Evolutionary conservation across 2,329 filamentous ascomycete genomes (phyloP).

Genomic region (Aspergillus uvarum): DNA sequence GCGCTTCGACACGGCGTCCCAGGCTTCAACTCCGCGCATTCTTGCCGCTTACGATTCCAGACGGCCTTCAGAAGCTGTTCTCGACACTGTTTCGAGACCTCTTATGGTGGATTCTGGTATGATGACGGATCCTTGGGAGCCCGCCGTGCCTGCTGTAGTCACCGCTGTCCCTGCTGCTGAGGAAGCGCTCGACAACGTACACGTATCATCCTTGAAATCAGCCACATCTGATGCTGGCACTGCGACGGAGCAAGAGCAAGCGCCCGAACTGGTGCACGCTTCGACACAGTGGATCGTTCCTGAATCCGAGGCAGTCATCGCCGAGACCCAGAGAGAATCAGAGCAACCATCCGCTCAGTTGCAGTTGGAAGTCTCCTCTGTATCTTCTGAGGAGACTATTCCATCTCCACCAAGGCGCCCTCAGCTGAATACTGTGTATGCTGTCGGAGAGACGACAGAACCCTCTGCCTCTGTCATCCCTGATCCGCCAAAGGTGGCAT

Average conservation of each 20-base stretch:
- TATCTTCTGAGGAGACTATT: conserved; percentile 35
- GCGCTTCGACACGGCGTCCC: conserved; percentile 36
- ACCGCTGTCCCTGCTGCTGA: conserved; percentile 23
- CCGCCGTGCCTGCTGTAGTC: conserved; percentile 23
- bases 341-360: conserved; percentile 19
- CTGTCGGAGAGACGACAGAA: conserved; percentile 31
- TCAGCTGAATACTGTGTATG: conserved; percentile 34
- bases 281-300: conserved; percentile 46
- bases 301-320: conserved; percentile 35
- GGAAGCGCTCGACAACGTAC: conserved; percentile 18
- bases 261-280: conserved; percentile 36
- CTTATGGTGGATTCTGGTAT: conserved; percentile 60
- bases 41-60: conserved; percentile 29
- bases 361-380: conserved; percentile 33
- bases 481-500: conserved; percentile 22
- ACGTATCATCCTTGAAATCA: conserved; percentile 22
- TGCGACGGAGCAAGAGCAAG: conserved; percentile 17
- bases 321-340: conserved; percentile 15
- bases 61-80: conserved; percentile 31
- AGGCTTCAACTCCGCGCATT: conserved; percentile 42
- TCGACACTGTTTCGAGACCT: conserved; percentile 27
- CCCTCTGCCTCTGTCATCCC: conserved; percentile 25
- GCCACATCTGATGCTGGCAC: conserved; percentile 19
- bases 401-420: conserved; percentile 46
- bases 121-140: conserved; percentile 62